Percentiles rank a stretch among this genome's conserved stretches.
Evolutionary conservation across 805 yeast species (phyloP).

Genomic region (Suhomyces sp.): DNA sequence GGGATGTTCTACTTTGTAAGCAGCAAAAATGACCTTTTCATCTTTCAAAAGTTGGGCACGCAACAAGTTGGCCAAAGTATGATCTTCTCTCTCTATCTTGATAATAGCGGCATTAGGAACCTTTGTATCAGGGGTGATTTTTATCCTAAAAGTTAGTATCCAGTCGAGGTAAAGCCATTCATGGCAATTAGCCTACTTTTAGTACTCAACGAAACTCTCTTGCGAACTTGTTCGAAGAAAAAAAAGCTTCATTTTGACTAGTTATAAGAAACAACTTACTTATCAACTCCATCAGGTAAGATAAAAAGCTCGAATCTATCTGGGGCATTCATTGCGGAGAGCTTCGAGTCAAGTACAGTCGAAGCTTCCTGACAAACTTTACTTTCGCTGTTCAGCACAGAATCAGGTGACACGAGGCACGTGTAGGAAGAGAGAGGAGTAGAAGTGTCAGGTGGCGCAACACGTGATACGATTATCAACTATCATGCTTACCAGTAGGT

Average conservation of each 20-base stretch:
- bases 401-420: not conserved
- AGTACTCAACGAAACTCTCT: not conserved
- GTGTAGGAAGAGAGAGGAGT: not conserved
- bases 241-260: too few species aligned
- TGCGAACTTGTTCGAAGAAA: not conserved
- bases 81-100: conserved; percentile 96
- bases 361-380: not conserved
- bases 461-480: not conserved
- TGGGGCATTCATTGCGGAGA: conserved; percentile 85
- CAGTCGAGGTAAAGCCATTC: not conserved
- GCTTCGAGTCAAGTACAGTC: not conserved
- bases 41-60: conserved; percentile 85
- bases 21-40: conserved; percentile 89
- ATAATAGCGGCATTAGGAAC: conserved; percentile 93
- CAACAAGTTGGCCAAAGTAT: conserved; percentile 87
- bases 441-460: not conserved
- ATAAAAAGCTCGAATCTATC: conserved; percentile 96
- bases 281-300: conserved; percentile 95
- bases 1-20: conserved; percentile 97
- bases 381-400: not conserved
- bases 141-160: conserved; percentile 46
- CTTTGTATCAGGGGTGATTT: conserved; percentile 88
- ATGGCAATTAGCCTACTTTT: not conserved
- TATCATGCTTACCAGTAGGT: not conserved
- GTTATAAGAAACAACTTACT: conserved; percentile 45